Evolutionary conservation across 2,329 filamentous ascomycete species (phyloP).

Genomic region (Fusarium xyrophilum): DNA sequence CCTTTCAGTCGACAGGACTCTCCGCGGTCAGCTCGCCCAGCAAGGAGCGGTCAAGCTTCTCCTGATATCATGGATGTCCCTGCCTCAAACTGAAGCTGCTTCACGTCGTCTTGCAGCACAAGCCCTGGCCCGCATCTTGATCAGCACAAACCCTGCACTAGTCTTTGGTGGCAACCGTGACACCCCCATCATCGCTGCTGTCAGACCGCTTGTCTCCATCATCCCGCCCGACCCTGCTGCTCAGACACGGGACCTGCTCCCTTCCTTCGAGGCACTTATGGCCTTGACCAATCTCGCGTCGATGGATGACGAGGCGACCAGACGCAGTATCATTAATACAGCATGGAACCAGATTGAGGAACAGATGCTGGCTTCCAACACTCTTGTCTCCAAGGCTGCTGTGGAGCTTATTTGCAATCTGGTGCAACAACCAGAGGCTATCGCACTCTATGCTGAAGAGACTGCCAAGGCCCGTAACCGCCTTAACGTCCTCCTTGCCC

Average conservation of each 20-base stretch:
- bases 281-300: conserved; percentile 94
- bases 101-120: conserved; percentile 72
- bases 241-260: conserved; percentile 78
- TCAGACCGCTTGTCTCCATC: conserved; percentile 80
- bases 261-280: conserved; percentile 88
- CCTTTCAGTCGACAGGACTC: conserved; percentile 74
- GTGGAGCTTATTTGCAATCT: conserved; percentile 94
- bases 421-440: conserved; percentile 71
- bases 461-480: conserved; percentile 73
- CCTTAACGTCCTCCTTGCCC: conserved; percentile 82
- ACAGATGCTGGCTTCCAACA: conserved; percentile 77
- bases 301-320: conserved; percentile 70
- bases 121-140: conserved; percentile 82
- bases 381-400: conserved; percentile 78
- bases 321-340: conserved; percentile 73
- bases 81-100: conserved; percentile 59
- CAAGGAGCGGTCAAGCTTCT: conserved; percentile 92
- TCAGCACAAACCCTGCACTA: conserved; percentile 82
- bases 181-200: conserved; percentile 77
- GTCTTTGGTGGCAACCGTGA: conserved; percentile 82
- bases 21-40: conserved; percentile 83
- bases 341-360: conserved; percentile 84
- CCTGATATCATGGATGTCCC: conserved; percentile 71
- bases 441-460: conserved; percentile 72
- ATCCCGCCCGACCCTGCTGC: conserved; percentile 69